Evolutionary conservation across 1,139 yeast species (phyloP).

Genomic region (Yamadazyma conglobata): DNA sequence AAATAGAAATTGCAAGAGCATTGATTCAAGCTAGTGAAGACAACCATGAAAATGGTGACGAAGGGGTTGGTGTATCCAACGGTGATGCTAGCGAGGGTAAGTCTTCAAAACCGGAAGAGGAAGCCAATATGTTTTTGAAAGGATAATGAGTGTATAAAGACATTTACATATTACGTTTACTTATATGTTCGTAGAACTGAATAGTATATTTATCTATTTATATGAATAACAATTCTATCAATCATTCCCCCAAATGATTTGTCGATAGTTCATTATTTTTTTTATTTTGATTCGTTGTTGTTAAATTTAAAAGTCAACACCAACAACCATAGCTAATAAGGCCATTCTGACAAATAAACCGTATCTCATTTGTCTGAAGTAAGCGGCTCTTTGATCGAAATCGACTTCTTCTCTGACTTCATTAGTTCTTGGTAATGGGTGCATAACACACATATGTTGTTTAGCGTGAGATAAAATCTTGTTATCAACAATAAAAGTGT

Average conservation of each 20-base stretch:
- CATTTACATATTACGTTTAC: too few species aligned
- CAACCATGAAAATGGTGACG: too few species aligned
- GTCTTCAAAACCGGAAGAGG: slow-evolving; percentile 15
- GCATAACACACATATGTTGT: slow-evolving; percentile 98
- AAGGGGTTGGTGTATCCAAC: too few species aligned
- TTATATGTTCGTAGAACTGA: too few species aligned
- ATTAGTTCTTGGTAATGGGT: slow-evolving; percentile 95
- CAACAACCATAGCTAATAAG: slow-evolving; percentile 93
- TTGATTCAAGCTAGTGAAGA: slow-evolving; percentile 60
- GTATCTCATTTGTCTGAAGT: slow-evolving; percentile 98
- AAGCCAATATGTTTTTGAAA: slow-evolving; percentile 28
- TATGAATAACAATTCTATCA: background rate
- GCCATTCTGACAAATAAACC: slow-evolving; percentile 99
- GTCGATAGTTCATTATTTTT: too few species aligned
- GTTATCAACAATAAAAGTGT: slow-evolving; percentile 89
- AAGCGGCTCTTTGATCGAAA: slow-evolving; percentile 98
- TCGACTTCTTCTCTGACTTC: slow-evolving; percentile 98
- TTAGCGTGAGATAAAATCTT: slow-evolving; percentile 87
- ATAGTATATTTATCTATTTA: slow-evolving; percentile 3
- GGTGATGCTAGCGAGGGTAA: slow-evolving; percentile 10
- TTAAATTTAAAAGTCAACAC: slow-evolving; percentile 52
- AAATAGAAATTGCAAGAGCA: slow-evolving; percentile 65
- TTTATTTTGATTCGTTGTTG: too few species aligned
- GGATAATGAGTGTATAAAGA: too few species aligned
- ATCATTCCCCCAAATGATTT: slow-evolving; percentile 8